Evolutionary conservation across 192 early-diverging fungal genomes (phyloP), one percentile per base, ranked within the genome.

Genomic region (Phycomyces nitens): DNA sequence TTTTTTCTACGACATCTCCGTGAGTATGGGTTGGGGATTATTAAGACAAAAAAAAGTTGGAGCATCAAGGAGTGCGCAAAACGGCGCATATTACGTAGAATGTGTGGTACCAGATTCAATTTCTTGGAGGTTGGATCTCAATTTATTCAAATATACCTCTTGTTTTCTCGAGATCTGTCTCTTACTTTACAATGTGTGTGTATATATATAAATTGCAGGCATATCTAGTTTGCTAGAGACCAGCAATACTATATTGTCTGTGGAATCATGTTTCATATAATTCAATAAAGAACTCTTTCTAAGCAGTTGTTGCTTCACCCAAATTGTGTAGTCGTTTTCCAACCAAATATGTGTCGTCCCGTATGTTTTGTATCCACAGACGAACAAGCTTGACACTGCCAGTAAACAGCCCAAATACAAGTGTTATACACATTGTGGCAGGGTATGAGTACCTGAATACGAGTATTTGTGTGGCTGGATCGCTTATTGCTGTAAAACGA

Each of bases 261-360:
- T 40, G 21, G n/a, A n/a, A n/a, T n/a, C n/a, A n/a, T n/a, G n/a
- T n/a, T n/a, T n/a, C n/a, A n/a, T n/a, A n/a, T n/a, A n/a, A n/a
- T n/a, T n/a, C n/a, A n/a, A n/a, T n/a, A n/a, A n/a, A n/a, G n/a
- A n/a, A n/a, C n/a, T n/a, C n/a, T n/a, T n/a, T n/a, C n/a, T 49
- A 14, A 5, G 16, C 44, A 20, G 44, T 49, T 20, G 18, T 49
- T 20, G 44, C 3, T 54, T 61, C 52, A 21, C 55, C 42, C 43
- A 94, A 58, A 71, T 98, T 98, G 66, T 93, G 92, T 61, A 98
- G 77, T 61, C 76, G 77, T 38, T 84, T 77, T 3, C 95, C 95
- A 40, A 94, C 87, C 23, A 94, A 74, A 61, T 91, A 98, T 62
- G 85, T 81, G 38, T 90, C 89, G 43, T 98, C 93, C 8, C 87